Evolutionary conservation across 768 basidiomycete species (phyloP), one percentile per base, ranked within the genome.

Genomic region (Megacollybia marginata): DNA sequence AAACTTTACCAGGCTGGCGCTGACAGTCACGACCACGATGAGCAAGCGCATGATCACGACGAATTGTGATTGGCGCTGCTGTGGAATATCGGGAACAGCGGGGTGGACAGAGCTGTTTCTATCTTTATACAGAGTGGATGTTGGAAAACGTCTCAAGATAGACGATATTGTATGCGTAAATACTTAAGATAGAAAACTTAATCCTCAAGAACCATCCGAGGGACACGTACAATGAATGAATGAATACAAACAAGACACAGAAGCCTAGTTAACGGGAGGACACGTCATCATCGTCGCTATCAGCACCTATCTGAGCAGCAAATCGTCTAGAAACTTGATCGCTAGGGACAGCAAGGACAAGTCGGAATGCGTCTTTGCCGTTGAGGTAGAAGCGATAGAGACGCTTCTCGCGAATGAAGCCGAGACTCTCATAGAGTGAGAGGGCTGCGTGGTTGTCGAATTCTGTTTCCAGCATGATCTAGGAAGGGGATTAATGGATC

Each of bases 391-490:
- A 99, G 1, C 96, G 80, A 62, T 86, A 84, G 15, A 99, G 74
- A 4, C 94, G 83, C 63, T 98, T 98, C 71, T 97, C 94, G 38
- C 91, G 82, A 20, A 97, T 88, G 68, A 99, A 99, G 0, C 96
- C 96, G 42, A 98, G 76, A 7, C 86, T 84, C 52, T 88, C 87
- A 68, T 98, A 98, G 11, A 99, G 72, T 2, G 87, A 82, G 13
- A 98, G 76, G 0, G 94, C 93, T 7, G 92, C 81, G 42, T 72
- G 67, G 65, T 98, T 98, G 68, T 98, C 95, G 62, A 76, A 88
- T 67, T 99, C 96, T 4, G 96, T 98, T 69, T 98, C 96, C 51
- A 98, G 83, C 11, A 92, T 83, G 58, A 97, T 81, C 91, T 97
- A 57, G 11, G 16, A 9, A 49, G 35, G 47, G 34, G 11, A 34